Percentiles rank a stretch among this genome's conserved stretches.
These are phyloP conservation scores for Chlorella sorokiniana DNA, from an alignment of 139 green algal genomes.

Conservation along the genomic window DNA sequence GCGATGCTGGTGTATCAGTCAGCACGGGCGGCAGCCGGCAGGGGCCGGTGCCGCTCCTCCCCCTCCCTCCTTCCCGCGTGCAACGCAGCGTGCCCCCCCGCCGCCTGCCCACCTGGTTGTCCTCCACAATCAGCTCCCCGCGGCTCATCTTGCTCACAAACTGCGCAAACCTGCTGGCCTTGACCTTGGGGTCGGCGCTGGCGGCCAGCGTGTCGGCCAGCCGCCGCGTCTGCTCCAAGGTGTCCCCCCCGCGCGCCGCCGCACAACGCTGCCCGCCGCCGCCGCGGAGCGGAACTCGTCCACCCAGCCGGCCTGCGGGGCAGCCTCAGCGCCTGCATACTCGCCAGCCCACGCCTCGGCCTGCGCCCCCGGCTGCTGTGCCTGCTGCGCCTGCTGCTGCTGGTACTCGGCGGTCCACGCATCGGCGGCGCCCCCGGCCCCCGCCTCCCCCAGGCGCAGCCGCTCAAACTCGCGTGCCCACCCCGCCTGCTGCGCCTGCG, in stretches of 20 bases:
- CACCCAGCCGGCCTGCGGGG: conserved; percentile 36
- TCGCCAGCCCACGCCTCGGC: conserved; percentile 17
- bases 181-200: conserved; percentile 80
- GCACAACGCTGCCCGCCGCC: conserved; percentile 2
- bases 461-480: conserved; percentile 47
- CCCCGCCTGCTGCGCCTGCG: conserved; percentile 6
- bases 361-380: not conserved
- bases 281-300: conserved; percentile 44
- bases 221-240: conserved; percentile 54
- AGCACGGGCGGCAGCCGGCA: no score
- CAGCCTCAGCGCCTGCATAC: conserved; percentile 10
- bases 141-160: conserved; percentile 96
- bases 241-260: conserved; percentile 5
- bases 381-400: conserved; percentile 26
- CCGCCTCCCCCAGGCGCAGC: conserved; percentile 2
- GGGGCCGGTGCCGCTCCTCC: not conserved
- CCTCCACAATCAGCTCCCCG: conserved; percentile 83
- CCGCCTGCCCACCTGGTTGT: conserved; percentile 79
- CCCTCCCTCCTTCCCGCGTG: not conserved
- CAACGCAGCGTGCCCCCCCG: no score
- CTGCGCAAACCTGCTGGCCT: conserved; percentile 90
- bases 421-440: conserved; percentile 21
- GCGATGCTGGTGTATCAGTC: not conserved
- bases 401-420: conserved; percentile 63
- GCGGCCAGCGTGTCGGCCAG: conserved; percentile 61